Evolutionary conservation across 148 eudicot genomes (phyloP).

Genomic region (Dysphania ambrosioides): DNA sequence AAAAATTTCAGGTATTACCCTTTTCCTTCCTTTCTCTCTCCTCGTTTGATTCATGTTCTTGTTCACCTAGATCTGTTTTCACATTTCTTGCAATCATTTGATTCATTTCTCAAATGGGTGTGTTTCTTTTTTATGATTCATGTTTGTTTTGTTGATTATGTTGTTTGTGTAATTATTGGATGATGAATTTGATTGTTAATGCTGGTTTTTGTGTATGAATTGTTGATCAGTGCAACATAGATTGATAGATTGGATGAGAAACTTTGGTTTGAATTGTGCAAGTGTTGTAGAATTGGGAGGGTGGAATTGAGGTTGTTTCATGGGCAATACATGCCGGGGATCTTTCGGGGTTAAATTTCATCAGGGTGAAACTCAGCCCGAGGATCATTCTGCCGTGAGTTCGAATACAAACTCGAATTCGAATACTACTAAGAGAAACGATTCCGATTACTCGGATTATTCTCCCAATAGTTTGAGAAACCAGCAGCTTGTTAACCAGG

Average conservation of each 20-base stretch:
- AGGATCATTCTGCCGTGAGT: conserved; percentile 45
- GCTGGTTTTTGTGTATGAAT: conserved; percentile 3
- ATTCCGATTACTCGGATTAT: conserved; percentile 34
- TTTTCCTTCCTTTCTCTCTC: conserved; percentile 11
- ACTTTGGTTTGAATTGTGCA: conserved; percentile 29
- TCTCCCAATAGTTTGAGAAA: conserved; percentile 51
- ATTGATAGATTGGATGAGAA: conserved; percentile 28
- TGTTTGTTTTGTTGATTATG: conserved; percentile 2
- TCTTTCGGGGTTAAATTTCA: conserved; percentile 55
- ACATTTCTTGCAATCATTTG: conserved; percentile 10
- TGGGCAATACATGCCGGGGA: conserved; percentile 96
- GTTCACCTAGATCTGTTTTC: conserved; percentile 28
- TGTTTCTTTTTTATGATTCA: conserved; percentile 2
- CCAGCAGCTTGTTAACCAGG: conserved; percentile 50
- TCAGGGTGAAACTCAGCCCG: conserved; percentile 61
- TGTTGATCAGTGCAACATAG: conserved; percentile 18
- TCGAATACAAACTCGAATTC: conserved; percentile 30
- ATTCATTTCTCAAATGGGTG: conserved; percentile 17
- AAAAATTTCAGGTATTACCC: conserved; percentile 16
- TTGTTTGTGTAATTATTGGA: not conserved
- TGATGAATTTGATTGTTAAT: conserved; percentile 2
- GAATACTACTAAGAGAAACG: conserved; percentile 23
- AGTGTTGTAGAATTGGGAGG: conserved; percentile 18
- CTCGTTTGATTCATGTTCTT: not conserved
- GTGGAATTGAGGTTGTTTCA: conserved; percentile 53